A percentile compares a stretch with the other conserved stretches of the same genome.
These are phyloP conservation scores for Arthrobotrys sphaeroides DNA, from an alignment of 2,329 filamentous ascomycete genomes.

Conservation along the genomic window DNA sequence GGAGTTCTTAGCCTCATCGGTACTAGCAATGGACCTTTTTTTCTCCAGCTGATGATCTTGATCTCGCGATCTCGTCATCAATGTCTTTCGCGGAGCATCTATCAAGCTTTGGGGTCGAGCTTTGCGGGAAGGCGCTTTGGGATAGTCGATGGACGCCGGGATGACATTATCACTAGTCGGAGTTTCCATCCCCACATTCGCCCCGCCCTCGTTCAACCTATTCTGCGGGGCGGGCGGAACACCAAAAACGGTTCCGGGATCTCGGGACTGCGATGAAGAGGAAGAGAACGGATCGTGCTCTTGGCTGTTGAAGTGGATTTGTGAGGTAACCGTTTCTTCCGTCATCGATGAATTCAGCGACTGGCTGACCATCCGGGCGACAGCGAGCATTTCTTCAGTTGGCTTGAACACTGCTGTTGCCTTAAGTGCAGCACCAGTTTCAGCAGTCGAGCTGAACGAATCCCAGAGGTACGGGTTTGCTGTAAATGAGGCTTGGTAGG, in stretches of 20 bases:
- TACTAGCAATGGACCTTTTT: conserved; percentile 52
- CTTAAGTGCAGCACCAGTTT: conserved; percentile 68
- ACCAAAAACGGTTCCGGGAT: conserved; percentile 66
- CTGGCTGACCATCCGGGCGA: conserved; percentile 62
- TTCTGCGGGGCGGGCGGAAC: conserved; percentile 57
- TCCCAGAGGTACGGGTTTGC: conserved; percentile 98
- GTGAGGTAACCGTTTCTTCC: conserved; percentile 55
- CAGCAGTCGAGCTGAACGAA: conserved; percentile 87
- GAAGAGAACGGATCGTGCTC: conserved; percentile 63
- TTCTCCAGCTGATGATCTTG: conserved; percentile 47
- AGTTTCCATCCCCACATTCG: conserved; percentile 62
- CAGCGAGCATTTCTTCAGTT: conserved; percentile 68
- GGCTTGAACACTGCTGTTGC: conserved; percentile 75
- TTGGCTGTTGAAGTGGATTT: conserved; percentile 55
- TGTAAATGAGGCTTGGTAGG: conserved; percentile 88
- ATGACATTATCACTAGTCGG: conserved; percentile 60
- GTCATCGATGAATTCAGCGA: conserved; percentile 58
- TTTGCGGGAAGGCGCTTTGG: conserved; percentile 57
- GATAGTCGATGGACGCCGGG: conserved; percentile 54
- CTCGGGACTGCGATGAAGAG: conserved; percentile 43
- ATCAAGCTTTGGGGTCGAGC: conserved; percentile 56
- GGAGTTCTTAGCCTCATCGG: conserved; percentile 55
- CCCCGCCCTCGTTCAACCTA: conserved; percentile 63
- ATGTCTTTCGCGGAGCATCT: conserved; percentile 52
- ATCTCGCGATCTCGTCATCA: conserved; percentile 50